Evolutionary conservation across 192 early-diverging fungal species (phyloP).

Genomic region (Coemansia furcata): DNA sequence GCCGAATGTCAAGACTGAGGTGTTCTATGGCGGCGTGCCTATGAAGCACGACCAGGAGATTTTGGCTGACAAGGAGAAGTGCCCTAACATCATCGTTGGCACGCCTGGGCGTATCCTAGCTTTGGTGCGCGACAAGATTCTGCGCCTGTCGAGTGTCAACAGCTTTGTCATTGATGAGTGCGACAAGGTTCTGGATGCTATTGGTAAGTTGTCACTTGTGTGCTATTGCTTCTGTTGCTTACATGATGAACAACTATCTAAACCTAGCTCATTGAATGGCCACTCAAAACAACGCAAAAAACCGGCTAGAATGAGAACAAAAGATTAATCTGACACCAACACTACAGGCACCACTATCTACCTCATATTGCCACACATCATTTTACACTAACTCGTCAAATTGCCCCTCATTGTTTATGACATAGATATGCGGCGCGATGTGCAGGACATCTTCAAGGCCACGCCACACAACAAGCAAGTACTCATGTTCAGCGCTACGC

Average conservation of each 20-base stretch:
- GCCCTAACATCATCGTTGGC: constrained; percentile 95
- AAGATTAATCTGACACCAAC: constrained; percentile 4
- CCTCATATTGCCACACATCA: not conserved
- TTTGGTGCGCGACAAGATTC: constrained; percentile 79
- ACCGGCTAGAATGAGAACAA: constrained; percentile 33
- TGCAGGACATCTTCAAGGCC: constrained; percentile 93
- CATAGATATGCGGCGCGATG: constrained; percentile 94
- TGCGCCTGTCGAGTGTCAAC: constrained; percentile 82
- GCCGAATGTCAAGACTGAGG: constrained; percentile 88
- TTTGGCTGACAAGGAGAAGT: constrained; percentile 78
- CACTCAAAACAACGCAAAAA: constrained; percentile 34
- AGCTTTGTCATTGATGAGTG: constrained; percentile 99
- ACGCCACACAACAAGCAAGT: constrained; percentile 98
- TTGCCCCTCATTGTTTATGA: not conserved
- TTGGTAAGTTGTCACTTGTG: constrained; percentile 67
- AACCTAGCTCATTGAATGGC: constrained; percentile 79
- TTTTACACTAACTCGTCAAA: not conserved
- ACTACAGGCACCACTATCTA: not conserved
- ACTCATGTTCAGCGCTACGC: constrained; percentile 97
- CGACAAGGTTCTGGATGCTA: constrained; percentile 92
- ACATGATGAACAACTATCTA: constrained; percentile 63
- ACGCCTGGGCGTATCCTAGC: constrained; percentile 94
- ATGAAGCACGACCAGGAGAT: constrained; percentile 79
- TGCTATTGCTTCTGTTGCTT: constrained; percentile 4
- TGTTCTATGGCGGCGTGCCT: constrained; percentile 88